Conservation (phyloP, 1,139 yeast species). For the Blastobotrys buckinghamii region DNA sequence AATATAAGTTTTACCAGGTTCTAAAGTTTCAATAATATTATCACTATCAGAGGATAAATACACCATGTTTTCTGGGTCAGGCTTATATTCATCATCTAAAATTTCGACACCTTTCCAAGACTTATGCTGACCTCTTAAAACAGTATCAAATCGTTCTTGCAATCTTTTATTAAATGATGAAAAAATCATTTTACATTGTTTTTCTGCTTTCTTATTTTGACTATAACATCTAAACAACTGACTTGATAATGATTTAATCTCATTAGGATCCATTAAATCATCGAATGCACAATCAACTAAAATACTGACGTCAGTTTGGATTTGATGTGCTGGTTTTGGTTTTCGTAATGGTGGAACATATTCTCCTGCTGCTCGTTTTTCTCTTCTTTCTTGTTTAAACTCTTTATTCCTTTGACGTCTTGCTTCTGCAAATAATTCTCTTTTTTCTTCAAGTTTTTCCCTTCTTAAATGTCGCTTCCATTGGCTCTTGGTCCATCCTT, state of each 20-base stretch:
- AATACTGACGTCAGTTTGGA: constrained; percentile 31
- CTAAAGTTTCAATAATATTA: constrained; percentile 53
- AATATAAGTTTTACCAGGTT: constrained; percentile 67
- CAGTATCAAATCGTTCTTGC: constrained; percentile 60
- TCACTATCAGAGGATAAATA: constrained; percentile 88
- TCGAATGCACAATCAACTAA: constrained; percentile 88
- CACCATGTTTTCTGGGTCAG: constrained; percentile 35
- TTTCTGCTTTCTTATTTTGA: constrained; percentile 57
- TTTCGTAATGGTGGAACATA: neutral
- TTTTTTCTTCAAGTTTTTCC: constrained; percentile 57
- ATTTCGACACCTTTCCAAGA: constrained; percentile 65
- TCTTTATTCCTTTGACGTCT: constrained; percentile 45
- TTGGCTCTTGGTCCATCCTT: constrained; percentile 78
- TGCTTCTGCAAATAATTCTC: constrained; percentile 49
- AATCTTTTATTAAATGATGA: constrained; percentile 64
- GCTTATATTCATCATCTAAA: constrained; percentile 41
- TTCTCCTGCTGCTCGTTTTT: constrained; percentile 14
- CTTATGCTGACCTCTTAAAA: constrained; percentile 48
- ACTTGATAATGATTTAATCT: constrained; percentile 67
- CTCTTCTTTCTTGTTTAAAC: constrained; percentile 32
- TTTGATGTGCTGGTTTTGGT: constrained; percentile 11
- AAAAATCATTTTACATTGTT: constrained; percentile 55
- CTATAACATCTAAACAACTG: constrained; percentile 83
- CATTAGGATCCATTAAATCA: constrained; percentile 74
- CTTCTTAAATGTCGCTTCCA: constrained; percentile 68